Evolutionary conservation across 805 yeast genomes (phyloP), one percentile per base, ranked within the genome.

Genomic region (Metschnikowia lochheadii): DNA sequence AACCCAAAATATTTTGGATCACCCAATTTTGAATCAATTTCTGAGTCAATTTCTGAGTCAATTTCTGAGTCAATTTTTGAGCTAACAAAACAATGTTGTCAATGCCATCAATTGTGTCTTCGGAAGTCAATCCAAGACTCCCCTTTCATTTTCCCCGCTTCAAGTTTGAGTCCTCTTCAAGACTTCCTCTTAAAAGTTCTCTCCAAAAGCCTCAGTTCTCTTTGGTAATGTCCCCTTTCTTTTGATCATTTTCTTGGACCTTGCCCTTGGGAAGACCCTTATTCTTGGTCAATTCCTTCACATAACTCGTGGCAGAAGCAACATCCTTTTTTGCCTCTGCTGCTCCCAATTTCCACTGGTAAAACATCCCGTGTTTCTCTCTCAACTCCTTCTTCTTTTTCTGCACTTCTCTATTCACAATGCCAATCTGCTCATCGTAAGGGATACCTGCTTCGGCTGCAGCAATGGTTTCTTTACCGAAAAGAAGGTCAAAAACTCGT

Each of bases 391-490:
- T 65, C 63, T 78, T 77, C 63, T 77, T 75, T 63, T 73, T 72
- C 57, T 76, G 73, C 42, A 76, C 75, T 56, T 77, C 74, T 36
- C 75, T 66, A 64, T 72, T 66, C 56, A 77, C 69, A 34, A 79
- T 68, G 45, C 80, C 79, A 58, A 79, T 65, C 64, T 80, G 77
- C 59, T 78, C 84, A 62, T 84, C 85, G 62, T 83, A 76, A 14
- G 82, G 78, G 50, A 83, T 66, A 10, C 88, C 89, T 44, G 78
- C 80, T 64, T 87, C 92, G 3, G 94, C 91, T 51, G 80, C 84
- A 15, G 83, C 85, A n/a, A 87, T 63, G 1, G 87, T 68, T 62
- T 87, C 94, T 61, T 86, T 84, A 20, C 95, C 94, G 58, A 89
- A 85, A n/a, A 89, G 60, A 47, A 81, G 78, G 64, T 89, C 96